Conservation (phyloP, 345 rosid genomes). For the Citrus maxima region DNA sequence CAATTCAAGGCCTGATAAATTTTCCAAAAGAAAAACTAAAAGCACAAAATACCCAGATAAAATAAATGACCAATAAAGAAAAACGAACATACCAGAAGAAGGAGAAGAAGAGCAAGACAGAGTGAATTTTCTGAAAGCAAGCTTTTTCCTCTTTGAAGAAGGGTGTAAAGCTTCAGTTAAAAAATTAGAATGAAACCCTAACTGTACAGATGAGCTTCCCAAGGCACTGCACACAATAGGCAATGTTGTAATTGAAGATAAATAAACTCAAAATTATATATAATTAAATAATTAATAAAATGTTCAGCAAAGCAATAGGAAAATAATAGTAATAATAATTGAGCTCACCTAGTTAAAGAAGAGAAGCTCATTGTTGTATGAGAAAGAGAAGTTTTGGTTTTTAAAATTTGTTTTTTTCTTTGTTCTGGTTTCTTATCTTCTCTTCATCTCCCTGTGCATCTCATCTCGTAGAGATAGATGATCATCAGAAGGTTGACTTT, state of each 20-base stretch:
- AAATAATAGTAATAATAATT: not conserved
- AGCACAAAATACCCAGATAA: not conserved
- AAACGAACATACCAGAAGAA: conserved; percentile 23
- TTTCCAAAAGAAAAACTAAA: not conserved
- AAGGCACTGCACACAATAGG: conserved; percentile 24
- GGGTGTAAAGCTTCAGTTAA: conserved; percentile 31
- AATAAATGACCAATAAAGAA: not conserved
- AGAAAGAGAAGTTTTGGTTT: not conserved
- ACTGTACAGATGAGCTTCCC: conserved; percentile 35
- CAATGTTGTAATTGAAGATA: not conserved
- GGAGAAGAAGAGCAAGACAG: conserved; percentile 50
- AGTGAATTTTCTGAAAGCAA: conserved; percentile 22
- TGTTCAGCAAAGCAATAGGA: not conserved
- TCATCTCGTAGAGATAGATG: not conserved
- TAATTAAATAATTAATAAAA: not conserved
- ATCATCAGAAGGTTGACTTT: not conserved
- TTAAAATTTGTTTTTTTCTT: not conserved
- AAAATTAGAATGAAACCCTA: conserved; percentile 36
- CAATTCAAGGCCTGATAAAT: not conserved
- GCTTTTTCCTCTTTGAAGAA: conserved; percentile 22
- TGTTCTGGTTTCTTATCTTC: not conserved
- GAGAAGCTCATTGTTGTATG: conserved; percentile 21
- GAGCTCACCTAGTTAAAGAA: conserved; percentile 24
- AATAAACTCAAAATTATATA: not conserved
- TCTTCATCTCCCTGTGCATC: not conserved